These are phyloP conservation scores for Phytophthora foliorum DNA, from an alignment of 352 stramenopile genomes.

Conservation along the genomic window DNA sequence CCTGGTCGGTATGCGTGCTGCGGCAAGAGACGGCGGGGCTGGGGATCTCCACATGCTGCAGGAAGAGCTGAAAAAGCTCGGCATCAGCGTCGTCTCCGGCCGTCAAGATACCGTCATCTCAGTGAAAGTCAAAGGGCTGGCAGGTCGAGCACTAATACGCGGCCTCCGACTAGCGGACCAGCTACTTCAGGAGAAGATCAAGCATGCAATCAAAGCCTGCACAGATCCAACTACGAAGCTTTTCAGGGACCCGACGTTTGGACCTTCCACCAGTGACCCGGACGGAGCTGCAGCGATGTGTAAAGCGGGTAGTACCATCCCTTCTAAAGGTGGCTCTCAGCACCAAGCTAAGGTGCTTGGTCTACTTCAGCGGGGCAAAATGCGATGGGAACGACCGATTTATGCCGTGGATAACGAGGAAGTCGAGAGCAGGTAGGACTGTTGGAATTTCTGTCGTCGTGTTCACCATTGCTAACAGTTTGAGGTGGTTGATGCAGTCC, in stretches of 20 bases:
- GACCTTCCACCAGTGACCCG: slow-evolving; percentile 61
- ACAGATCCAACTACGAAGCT: slow-evolving; percentile 55
- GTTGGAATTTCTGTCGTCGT: not conserved
- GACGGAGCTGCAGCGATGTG: slow-evolving; percentile 75
- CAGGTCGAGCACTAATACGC: slow-evolving; percentile 63
- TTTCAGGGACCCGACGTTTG: slow-evolving; percentile 89
- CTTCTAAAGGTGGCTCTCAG: slow-evolving; percentile 78
- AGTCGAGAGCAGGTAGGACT: slow-evolving; percentile 34
- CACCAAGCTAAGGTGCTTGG: slow-evolving; percentile 80
- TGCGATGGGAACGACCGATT: slow-evolving; percentile 81
- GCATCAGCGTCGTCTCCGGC: slow-evolving; percentile 76
- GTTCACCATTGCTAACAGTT: not conserved
- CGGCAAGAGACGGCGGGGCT: slow-evolving; percentile 5
- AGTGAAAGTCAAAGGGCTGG: slow-evolving; percentile 79
- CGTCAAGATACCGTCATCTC: slow-evolving; percentile 82
- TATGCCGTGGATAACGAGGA: slow-evolving; percentile 55
- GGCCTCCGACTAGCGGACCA: slow-evolving; percentile 73
- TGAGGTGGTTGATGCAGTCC: slow-evolving; percentile 9
- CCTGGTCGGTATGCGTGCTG: slow-evolving; percentile 22
- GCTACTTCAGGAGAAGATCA: slow-evolving; percentile 80
- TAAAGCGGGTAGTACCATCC: slow-evolving; percentile 55
- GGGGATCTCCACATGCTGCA: slow-evolving; percentile 66
- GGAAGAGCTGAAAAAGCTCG: slow-evolving; percentile 86
- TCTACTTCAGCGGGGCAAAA: slow-evolving; percentile 77
- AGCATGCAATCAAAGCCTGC: slow-evolving; percentile 64